phyloP scores from a whole-genome alignment of 1,139 yeast genomes.

The Meyerozyma sp. region DNA sequence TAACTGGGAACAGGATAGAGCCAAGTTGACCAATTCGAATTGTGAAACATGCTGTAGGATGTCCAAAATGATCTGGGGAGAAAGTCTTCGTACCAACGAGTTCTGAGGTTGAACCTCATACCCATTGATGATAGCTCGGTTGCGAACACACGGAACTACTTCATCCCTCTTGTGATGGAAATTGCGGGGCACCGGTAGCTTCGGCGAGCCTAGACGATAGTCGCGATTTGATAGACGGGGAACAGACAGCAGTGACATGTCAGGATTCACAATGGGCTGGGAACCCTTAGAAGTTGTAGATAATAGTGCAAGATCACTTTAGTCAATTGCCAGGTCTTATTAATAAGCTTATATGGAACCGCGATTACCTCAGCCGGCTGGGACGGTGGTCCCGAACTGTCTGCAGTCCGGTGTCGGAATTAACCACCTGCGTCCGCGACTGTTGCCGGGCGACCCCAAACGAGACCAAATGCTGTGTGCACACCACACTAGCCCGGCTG shows the following conservation, averaged over 20 bases:
- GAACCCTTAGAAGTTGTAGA: too few species aligned
- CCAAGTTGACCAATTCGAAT: conserved; percentile 24
- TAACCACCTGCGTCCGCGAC: too few species aligned
- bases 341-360: neutral
- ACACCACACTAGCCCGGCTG: neutral
- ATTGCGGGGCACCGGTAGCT: neutral
- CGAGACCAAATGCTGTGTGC: too few species aligned
- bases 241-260: neutral
- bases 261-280: neutral
- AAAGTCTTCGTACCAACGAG: conserved; percentile 8
- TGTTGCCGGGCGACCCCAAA: too few species aligned
- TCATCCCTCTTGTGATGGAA: neutral
- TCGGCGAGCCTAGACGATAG: neutral
- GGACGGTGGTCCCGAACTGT: neutral
- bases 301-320: too few species aligned
- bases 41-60: conserved; percentile 23
- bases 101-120: conserved; percentile 5
- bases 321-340: neutral
- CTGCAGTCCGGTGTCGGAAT: neutral
- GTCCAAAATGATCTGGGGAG: conserved; percentile 11
- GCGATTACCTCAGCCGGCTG: neutral
- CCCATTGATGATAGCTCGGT: neutral
- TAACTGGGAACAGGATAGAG: conserved; percentile 19
- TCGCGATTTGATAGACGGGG: neutral
- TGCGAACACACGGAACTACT: neutral